Evolutionary conservation across 176 grass and related monocot genomes (phyloP).

Genomic region (Poa pratensis): DNA sequence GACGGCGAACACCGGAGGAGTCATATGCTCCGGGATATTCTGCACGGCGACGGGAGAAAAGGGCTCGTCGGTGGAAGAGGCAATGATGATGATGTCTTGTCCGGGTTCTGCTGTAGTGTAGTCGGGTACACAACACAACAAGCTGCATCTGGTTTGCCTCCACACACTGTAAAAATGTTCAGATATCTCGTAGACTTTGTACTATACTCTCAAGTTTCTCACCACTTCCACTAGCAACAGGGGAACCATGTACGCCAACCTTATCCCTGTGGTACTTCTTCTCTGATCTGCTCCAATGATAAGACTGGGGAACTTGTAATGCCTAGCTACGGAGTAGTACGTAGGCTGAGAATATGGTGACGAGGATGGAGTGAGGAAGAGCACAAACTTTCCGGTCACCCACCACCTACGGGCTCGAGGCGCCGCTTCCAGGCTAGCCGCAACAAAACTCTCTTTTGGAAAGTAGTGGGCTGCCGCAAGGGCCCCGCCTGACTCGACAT

Average conservation of each 20-base stretch:
- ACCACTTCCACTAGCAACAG: constrained; percentile 37
- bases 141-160: background rate
- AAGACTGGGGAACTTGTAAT: background rate
- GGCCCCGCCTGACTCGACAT: background rate
- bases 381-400: background rate
- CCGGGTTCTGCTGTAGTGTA: background rate
- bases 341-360: constrained; percentile 4
- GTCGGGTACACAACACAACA: background rate
- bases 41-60: background rate
- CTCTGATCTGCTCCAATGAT: background rate
- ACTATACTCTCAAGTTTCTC: background rate
- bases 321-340: too few relatives aligned
- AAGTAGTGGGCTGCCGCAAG: constrained; percentile 9
- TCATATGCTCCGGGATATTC: constrained; percentile 47
- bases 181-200: background rate
- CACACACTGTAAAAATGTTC: too few relatives aligned
- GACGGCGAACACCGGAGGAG: background rate
- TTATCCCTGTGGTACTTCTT: background rate
- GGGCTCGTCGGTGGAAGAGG: constrained; percentile 7
- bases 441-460: constrained; percentile 31
- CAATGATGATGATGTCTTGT: background rate
- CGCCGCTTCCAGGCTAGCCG: constrained; percentile 50
- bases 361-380: background rate
- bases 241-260: too few relatives aligned
- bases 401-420: constrained; percentile 44